Percentiles rank a stretch among this genome's conserved stretches.
These are phyloP conservation scores for Termitomyces sp. DNA, from an alignment of 768 basidiomycete species.

Conservation along the genomic window DNA sequence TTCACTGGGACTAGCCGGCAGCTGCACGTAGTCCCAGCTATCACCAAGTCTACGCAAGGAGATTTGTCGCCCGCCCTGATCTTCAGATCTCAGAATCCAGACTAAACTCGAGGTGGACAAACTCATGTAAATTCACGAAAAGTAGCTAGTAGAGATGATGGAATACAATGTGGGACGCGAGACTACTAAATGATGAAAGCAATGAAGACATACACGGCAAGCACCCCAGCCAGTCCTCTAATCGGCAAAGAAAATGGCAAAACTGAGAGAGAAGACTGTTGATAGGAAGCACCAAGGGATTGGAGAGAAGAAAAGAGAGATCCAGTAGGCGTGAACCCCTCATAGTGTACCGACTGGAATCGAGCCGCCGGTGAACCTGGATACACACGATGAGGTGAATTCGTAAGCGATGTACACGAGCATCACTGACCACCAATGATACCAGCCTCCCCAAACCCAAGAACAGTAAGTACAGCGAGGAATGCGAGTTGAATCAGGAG, in stretches of 20 bases:
- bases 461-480: neutral
- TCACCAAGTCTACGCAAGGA: too few species aligned
- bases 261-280: neutral
- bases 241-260: neutral
- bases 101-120: too few species aligned
- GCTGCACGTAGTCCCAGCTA: too few species aligned
- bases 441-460: neutral
- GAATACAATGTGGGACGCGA: too few species aligned
- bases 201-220: neutral
- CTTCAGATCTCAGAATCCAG: too few species aligned
- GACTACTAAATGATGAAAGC: neutral
- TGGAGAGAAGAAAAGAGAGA: neutral
- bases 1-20: too few species aligned
- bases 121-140: too few species aligned
- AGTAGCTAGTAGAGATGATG: too few species aligned
- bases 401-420: neutral
- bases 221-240: neutral
- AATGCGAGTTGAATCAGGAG: neutral
- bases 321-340: neutral
- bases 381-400: neutral
- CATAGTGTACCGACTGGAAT: neutral
- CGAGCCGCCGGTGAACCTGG: neutral
- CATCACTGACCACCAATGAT: neutral
- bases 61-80: too few species aligned
- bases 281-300: neutral